Evolutionary conservation across 208 protist species (phyloP), one percentile per base, ranked within the genome.

Genomic region (Kentomonas sorsogonicus): DNA sequence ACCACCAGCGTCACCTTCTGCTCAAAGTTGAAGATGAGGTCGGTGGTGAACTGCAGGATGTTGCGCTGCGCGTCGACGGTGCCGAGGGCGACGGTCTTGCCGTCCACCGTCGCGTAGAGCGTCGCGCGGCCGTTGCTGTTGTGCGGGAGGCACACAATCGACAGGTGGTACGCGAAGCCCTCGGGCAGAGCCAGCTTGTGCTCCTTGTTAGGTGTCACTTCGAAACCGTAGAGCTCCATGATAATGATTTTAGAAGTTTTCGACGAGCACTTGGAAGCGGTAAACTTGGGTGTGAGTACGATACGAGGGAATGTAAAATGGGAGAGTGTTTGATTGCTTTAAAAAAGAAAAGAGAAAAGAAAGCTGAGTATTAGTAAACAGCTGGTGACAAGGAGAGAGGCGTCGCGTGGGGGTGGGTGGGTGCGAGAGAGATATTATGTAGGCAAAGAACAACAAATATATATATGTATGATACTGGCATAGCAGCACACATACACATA

Each of bases 11-110:
- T 68, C 1, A 87, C 82, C n/a, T 72, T 60, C 59, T 94, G 88
- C 43, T 74, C 54, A 34, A 66, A 68, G 65, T 83, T 86, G 59
- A 94, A 94, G 45, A 94, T 74, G n/a, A 94, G 70, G 53, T 94
- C 88, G 4, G 65, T 72, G 0, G 84, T 40, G 16, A 74, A 59
- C 59, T 94, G 88, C 31, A 91, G 63, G 11, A 90, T 58, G 56
- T 74, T 73, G 10, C 60, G 48, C 47, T 75, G 62, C 3, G 72
- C 60, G 59, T 91, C 83, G 10, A 94, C 66, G 3, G 88, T 91
- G 20, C 65, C 79, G 31, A 94, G 27, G 26, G 85, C 72, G 56
- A 74, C 82, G n/a, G 79, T 76, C 57, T 90, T 90, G 39, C 88
- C 88, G 55, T 92, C 88, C 7, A 89, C 81, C 10, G 71, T 77